Evolutionary conservation across 371 early-diverging fungal genomes (phyloP).

Genomic region (Mucor circinelloides): DNA sequence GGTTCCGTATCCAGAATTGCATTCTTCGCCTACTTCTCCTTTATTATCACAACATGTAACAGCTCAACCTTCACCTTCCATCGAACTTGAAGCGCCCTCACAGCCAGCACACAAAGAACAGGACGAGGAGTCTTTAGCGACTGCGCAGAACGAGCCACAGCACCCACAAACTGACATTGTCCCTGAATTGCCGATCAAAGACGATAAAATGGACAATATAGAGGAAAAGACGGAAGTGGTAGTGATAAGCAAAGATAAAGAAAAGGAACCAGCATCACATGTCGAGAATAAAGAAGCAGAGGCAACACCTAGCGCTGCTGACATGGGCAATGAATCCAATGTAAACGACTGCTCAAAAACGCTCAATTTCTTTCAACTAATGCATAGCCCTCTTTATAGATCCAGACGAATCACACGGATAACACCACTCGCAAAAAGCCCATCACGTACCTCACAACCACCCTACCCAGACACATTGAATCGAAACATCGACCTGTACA

Average conservation of each 20-base stretch:
- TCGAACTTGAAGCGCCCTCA: neutral
- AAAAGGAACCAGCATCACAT: neutral
- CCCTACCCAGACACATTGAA: conserved; percentile 31
- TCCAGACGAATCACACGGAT: neutral
- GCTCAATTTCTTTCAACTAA: neutral
- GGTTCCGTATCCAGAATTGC: neutral
- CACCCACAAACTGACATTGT: neutral
- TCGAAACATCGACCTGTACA: conserved; percentile 38
- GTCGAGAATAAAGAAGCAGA: neutral
- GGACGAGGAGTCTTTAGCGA: neutral
- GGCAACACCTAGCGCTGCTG: neutral
- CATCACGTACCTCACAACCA: conserved; percentile 25
- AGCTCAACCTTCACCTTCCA: neutral
- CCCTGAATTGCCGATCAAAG: neutral
- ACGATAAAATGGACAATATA: neutral
- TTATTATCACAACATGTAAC: neutral
- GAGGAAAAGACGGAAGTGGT: neutral
- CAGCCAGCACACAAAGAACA: neutral
- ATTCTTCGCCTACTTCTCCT: neutral
- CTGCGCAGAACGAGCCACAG: neutral
- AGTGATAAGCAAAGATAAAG: neutral
- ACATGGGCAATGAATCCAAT: neutral
- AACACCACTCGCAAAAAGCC: neutral
- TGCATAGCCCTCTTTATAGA: neutral
- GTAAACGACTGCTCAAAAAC: neutral